phyloP scores from a whole-genome alignment of 306 rosid genomes.

The Biancaea sappan region DNA sequence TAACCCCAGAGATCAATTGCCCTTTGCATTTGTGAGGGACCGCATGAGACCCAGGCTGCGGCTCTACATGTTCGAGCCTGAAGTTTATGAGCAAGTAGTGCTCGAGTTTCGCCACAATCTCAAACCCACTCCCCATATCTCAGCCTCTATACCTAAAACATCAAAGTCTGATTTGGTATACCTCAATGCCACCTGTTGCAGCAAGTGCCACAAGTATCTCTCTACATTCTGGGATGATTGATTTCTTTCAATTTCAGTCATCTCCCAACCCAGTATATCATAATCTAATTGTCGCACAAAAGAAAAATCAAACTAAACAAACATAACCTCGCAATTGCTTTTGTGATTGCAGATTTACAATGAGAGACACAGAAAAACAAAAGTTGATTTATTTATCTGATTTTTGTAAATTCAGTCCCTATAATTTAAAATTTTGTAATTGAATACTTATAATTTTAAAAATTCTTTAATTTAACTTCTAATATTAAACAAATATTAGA shows the following conservation, averaged over 20 bases:
- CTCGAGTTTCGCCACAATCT: conserved; percentile 82
- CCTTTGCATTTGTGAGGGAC: conserved; percentile 92
- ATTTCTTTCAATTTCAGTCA: conserved; percentile 34
- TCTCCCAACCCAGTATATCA: neutral
- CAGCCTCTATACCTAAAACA: conserved; percentile 61
- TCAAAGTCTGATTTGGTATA: conserved; percentile 53
- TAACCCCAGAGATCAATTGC: conserved; percentile 91
- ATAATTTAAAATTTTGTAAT: too few relatives aligned
- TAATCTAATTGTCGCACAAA: neutral
- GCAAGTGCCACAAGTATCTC: conserved; percentile 75
- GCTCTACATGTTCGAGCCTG: conserved; percentile 82
- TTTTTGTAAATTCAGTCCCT: too few relatives aligned
- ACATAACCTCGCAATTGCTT: neutral
- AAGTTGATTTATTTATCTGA: too few relatives aligned
- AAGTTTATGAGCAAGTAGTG: conserved; percentile 82
- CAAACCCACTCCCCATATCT: conserved; percentile 34
- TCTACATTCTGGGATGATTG: conserved; percentile 64
- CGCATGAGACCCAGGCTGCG: conserved; percentile 65
- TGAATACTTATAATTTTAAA: too few relatives aligned
- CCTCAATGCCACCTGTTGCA: conserved; percentile 62
- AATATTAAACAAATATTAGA: too few relatives aligned
- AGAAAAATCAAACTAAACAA: neutral
- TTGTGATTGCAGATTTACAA: neutral
- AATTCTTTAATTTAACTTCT: too few relatives aligned
- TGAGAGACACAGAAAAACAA: too few relatives aligned